Base-by-base conservation (phyloP, 2,329 filamentous ascomycete genomes). In the Catunica adiposa region DNA sequence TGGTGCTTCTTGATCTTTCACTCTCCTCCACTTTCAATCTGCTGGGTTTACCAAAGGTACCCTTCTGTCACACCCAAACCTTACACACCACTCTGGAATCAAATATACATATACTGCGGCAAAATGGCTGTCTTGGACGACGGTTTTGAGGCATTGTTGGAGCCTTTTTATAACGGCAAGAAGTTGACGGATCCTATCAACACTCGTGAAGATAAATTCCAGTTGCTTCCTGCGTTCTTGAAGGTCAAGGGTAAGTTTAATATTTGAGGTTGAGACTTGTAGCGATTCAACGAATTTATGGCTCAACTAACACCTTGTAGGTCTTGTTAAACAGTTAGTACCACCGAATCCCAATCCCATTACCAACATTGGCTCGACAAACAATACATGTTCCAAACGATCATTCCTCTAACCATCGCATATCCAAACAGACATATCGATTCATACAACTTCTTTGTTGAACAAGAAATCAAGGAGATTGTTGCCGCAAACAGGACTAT, bases 361-460 rank as follows among this genome's bases (percentile, higher is more conserved):
- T n/a, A 34, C 11, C 29, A 44, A 52, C 38, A n/a, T n/a, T 3
- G 5, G 20, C n/a, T 46, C 48, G 20, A 53, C n/a, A 22, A 6
- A 7, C 8, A 7, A 38, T 8, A 23, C 14, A 6, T 22, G 6
- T 15, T 1, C 5, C 8, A 17, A 7, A 22, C 34, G 26, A 51
- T 48, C 44, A 25, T 37, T 50, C 37, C 9, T 38, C 50, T 23
- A 9, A n/a, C 9, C 42, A 6, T n/a, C 7, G 46, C 4, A 42
- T 42, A 6, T 7, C 5, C 38, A 23, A 23, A 37, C 46, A 76
- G 75, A 63, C 89, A 96, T 68, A 90, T 95, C 65, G 94, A 98
- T 72, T 97, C 92, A 23, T 98, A 94, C 76, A 96, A 98, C 71
- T 95, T 92, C 71, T 97, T 98, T 63, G 85, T 96, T 62, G 88